Base-by-base conservation (phyloP, 1,139 yeast genomes). In the Debaryomyces fabryi region DNA sequence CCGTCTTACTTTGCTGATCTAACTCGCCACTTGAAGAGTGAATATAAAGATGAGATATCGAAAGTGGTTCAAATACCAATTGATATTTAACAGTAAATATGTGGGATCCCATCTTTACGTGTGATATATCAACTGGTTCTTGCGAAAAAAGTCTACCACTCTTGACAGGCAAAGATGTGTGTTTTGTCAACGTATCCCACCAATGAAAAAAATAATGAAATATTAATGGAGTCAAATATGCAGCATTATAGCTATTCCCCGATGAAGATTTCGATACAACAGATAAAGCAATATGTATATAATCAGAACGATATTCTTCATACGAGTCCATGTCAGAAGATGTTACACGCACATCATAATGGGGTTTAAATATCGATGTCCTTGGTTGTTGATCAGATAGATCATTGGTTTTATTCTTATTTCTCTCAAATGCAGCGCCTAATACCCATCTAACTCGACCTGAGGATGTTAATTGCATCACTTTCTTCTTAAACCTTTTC, bases 81-180 rank as follows among this genome's bases (percentile, higher is more conserved):
- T 83, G 85, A 63, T 92, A 93, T 59, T 93, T 90, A 49, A 90
- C 82, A 0, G 97, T 88, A 62, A 78, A 85, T 36, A 93, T 65
- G 58, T 88, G 93, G 5, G 85, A 76, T 1, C 96, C 90, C 70
- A 92, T 87, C 58, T 88, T 88, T 15, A 75, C 72, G 39, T 74
- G 72, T 0, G 72, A 59, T 21, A 63, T 60, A 39, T 69, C 64
- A 30, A 60, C 64, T n/a, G 63, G 52, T 16, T 65, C 64, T 21
- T 59, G 55, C 2, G 57, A 57, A 58, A 88, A 93, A 20, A 93
- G 64, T 12, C 70, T 69, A 0, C 98, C 98, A 38, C 79, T 77
- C 50, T 90, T 78, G 3, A 89, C 78, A 0, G 98, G 97, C 33
- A 89, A 71, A 4, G 96, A 85, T 27, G 86, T 71, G 29, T 81